Percentiles rank a stretch among this genome's conserved stretches.
Evolutionary conservation across 306 rosid species (phyloP).

Genomic region (Vicia sativa): DNA sequence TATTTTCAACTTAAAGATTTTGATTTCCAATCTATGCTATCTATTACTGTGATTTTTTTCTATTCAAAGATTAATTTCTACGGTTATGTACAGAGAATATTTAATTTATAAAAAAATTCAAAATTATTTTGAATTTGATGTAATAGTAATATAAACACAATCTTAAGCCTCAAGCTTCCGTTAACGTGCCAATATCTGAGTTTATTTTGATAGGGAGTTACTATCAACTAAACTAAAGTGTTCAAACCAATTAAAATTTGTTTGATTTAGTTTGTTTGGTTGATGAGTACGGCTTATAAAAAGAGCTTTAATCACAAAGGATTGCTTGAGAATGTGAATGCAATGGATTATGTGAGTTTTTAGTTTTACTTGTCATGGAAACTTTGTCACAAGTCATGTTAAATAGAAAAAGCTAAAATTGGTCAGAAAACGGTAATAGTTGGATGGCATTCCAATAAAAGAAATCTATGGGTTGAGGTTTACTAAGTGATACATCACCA

Average conservation of each 20-base stretch:
- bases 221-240: not conserved
- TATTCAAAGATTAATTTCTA: too few species aligned
- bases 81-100: too few species aligned
- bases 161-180: too few species aligned
- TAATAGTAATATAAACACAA: too few species aligned
- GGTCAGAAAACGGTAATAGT: slow-evolving; percentile 26
- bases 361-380: slow-evolving; percentile 18
- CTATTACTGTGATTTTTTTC: too few species aligned
- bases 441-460: slow-evolving; percentile 23
- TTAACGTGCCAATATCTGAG: too few species aligned
- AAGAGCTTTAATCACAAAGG: slow-evolving; percentile 8
- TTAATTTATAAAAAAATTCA: too few species aligned
- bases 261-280: slow-evolving; percentile 5
- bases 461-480: not conserved
- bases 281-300: not conserved
- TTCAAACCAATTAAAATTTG: not conserved
- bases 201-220: not conserved
- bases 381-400: slow-evolving; percentile 5
- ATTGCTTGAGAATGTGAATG: slow-evolving; percentile 13
- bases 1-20: too few species aligned
- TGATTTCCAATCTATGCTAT: too few species aligned
- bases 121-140: too few species aligned
- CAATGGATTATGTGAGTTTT: not conserved
- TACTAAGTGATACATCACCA: slow-evolving; percentile 33
- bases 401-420: slow-evolving; percentile 4